phyloP scores from a whole-genome alignment of 352 stramenopile species.

The Phytophthora brassicae region DNA sequence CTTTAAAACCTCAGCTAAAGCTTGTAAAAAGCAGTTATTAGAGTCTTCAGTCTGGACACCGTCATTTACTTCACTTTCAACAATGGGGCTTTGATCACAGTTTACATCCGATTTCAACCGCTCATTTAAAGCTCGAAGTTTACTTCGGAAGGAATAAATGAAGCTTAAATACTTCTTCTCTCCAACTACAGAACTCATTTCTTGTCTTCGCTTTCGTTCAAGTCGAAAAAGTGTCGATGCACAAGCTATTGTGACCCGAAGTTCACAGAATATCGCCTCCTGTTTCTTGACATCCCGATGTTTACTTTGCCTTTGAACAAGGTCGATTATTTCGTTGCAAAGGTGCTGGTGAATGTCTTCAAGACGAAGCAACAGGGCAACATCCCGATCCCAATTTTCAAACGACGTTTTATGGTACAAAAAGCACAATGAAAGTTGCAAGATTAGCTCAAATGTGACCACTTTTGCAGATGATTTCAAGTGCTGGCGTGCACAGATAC shows the following conservation, averaged over 20 bases:
- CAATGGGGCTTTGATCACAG: conserved; percentile 1
- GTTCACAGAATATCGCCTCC: conserved; percentile 24
- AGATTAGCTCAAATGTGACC: conserved; percentile 42
- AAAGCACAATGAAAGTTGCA: conserved; percentile 46
- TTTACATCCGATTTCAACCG: conserved; percentile 4
- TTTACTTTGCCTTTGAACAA: conserved; percentile 9
- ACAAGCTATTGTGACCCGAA: conserved; percentile 38
- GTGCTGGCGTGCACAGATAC: conserved; percentile 11
- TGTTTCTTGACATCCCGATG: conserved; percentile 1
- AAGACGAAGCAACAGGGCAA: conserved; percentile 49
- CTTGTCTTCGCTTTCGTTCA: conserved; percentile 46
- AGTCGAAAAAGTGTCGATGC: conserved; percentile 52
- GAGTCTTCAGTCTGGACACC: background rate
- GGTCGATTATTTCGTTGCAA: conserved; percentile 36
- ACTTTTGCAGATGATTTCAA: conserved; percentile 25
- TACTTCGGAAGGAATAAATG: conserved; percentile 41
- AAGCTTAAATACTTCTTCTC: conserved; percentile 59
- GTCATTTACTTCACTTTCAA: conserved; percentile 9
- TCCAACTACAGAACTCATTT: conserved; percentile 29
- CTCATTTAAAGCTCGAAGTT: conserved; percentile 52
- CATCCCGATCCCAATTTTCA: conserved; percentile 49
- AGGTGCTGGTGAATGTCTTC: conserved; percentile 48
- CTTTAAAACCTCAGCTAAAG: conserved; percentile 36
- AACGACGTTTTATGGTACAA: conserved; percentile 33
- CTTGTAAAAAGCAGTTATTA: conserved; percentile 18